These are phyloP conservation scores for Ambrosiella cleistominuta DNA, from an alignment of 2,329 filamentous ascomycete species.

Conservation along the genomic window DNA sequence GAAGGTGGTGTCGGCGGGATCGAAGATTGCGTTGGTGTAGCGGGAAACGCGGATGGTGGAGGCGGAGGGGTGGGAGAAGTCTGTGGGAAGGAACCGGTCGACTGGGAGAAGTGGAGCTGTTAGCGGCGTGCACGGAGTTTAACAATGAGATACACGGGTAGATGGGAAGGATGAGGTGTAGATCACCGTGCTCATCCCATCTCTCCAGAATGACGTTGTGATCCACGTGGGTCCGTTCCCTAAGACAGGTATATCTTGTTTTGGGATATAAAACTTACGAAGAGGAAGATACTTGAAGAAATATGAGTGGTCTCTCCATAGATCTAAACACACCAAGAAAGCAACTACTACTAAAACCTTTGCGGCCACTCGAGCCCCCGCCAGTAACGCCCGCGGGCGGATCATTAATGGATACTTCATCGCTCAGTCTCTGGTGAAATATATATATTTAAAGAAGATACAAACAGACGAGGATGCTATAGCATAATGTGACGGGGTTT, in stretches of 20 bases:
- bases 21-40: conserved; percentile 19
- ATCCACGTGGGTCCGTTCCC: neutral
- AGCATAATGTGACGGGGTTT: no score
- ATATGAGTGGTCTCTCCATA: neutral
- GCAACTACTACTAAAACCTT: neutral
- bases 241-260: neutral
- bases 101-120: neutral
- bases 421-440: neutral
- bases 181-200: no score
- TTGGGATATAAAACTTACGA: neutral
- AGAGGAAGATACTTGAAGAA: neutral
- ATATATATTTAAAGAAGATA: neutral
- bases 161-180: no score
- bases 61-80: neutral
- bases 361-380: neutral
- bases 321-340: neutral
- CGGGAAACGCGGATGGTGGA: conserved; percentile 13
- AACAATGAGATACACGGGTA: neutral
- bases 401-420: neutral
- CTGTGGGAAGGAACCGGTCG: neutral
- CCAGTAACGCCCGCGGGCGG: neutral
- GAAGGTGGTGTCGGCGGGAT: conserved; percentile 15
- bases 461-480: no score
- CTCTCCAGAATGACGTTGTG: neutral
- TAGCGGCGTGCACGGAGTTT: neutral